phyloP scores from a whole-genome alignment of 805 yeast genomes.

The Candida maesae region DNA sequence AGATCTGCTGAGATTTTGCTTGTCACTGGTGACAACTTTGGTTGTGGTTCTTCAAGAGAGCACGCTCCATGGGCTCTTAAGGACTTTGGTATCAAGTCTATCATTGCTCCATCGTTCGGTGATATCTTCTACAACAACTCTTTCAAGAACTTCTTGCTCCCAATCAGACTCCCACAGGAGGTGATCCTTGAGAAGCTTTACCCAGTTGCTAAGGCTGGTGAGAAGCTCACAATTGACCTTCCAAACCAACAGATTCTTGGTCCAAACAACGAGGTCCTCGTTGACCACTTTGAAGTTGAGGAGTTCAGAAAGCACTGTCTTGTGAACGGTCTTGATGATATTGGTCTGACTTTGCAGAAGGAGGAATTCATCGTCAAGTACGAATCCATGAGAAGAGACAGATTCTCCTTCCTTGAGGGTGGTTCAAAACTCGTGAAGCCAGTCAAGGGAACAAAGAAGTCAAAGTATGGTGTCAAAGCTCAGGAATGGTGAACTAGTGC shows the following conservation, averaged over 20 bases:
- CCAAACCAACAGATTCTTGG: constrained; percentile 77
- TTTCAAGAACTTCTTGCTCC: constrained; percentile 91
- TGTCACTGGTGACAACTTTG: constrained; percentile 95
- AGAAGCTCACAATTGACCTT: constrained; percentile 70
- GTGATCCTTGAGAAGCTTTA: constrained; percentile 65
- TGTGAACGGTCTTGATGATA: constrained; percentile 93
- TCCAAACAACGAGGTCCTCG: constrained; percentile 66
- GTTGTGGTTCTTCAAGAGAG: constrained; percentile 99
- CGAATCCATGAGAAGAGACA: constrained; percentile 72
- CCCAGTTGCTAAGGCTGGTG: constrained; percentile 76
- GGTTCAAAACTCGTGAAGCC: constrained; percentile 71
- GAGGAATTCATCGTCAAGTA: constrained; percentile 70
- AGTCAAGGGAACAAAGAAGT: constrained; percentile 62
- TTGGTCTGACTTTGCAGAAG: constrained; percentile 90
- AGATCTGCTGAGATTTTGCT: constrained; percentile 75
- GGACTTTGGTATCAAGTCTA: constrained; percentile 93
- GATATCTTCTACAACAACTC: constrained; percentile 98
- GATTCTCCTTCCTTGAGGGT: constrained; percentile 90
- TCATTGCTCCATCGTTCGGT: constrained; percentile 97
- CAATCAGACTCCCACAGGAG: constrained; percentile 84
- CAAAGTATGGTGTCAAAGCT: constrained; percentile 59
- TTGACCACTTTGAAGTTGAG: constrained; percentile 84
- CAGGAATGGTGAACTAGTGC: constrained; percentile 63
- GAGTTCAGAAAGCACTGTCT: constrained; percentile 92
- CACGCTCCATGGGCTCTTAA: constrained; percentile 99